A percentile compares a stretch with the other conserved stretches of the same genome.
These are phyloP conservation scores for Ceratopteris richardii DNA, from an alignment of 75 land plant species.

Conservation along the genomic window DNA sequence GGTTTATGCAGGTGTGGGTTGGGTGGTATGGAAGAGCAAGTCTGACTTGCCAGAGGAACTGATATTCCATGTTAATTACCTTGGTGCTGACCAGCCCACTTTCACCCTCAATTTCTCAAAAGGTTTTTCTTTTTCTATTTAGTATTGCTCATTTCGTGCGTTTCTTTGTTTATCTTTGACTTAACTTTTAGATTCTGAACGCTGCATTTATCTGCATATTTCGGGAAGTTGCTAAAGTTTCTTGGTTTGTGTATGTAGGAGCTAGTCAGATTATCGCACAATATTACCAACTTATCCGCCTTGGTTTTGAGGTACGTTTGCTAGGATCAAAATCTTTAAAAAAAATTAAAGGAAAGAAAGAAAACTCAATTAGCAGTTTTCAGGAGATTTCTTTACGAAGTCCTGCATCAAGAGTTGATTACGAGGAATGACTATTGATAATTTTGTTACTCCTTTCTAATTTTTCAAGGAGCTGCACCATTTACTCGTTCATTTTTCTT, in stretches of 20 bases:
- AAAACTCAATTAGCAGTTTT: no score
- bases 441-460: no score
- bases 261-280: slow-evolving; percentile 51
- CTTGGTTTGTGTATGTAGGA: slow-evolving; percentile 19
- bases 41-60: slow-evolving; percentile 40
- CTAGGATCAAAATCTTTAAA: no score
- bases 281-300: slow-evolving; percentile 38
- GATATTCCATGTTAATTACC: slow-evolving; percentile 38
- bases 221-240: no score
- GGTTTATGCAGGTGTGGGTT: slow-evolving; percentile 39
- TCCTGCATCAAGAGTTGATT: no score
- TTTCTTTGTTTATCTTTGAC: no score
- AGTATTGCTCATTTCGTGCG: not conserved
- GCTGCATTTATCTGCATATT: no score
- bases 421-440: no score
- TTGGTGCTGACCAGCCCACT: slow-evolving; percentile 42
- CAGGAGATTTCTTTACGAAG: no score
- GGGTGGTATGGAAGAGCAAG: slow-evolving; percentile 34
- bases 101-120: slow-evolving; percentile 49
- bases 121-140: slow-evolving; percentile 13
- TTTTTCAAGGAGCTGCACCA: no score
- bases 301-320: slow-evolving; percentile 55
- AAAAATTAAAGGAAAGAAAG: not conserved
- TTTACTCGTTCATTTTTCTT: no score
- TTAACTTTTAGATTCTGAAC: no score